Base-by-base conservation (phyloP, 2,329 filamentous ascomycete species). In the Stemphylium vesicarium region DNA sequence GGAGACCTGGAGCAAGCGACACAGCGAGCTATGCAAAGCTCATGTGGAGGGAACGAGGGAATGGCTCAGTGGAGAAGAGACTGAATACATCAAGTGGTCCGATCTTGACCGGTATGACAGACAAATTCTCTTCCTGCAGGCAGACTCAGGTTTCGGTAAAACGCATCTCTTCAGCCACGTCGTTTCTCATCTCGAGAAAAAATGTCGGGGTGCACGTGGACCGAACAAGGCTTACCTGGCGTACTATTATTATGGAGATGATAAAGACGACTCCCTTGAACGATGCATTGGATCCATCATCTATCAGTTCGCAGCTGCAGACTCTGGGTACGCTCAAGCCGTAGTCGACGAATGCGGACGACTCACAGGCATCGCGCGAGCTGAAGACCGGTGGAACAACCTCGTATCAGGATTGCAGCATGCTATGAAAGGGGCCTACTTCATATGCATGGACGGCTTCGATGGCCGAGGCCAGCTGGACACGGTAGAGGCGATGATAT, bases 171-270 rank as follows among this genome's bases (percentile, higher is more conserved):
- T 47, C 8, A 47, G 31, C 2, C 4, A 39, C 5, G 44, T 39
- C 2, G 24, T 47, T 15, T 47, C 44, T 6, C 5, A 47, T 22
- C 44, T 47, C 13, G 44, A 39, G 11, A 47, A 37, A 35, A 47
- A 47, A 50, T 33, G 36, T 35, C 24, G 31, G 11, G 7, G 13
- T 42, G 13, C 42, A 7, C 31, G 26, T 3, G 38, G 33, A 13
- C 26, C 48, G 1, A 47, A 41, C 1, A 49, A 35, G n/a, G 43
- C 49, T 31, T 53, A 33, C 4, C 9, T 64, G 11, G 53, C 56
- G 1, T 63, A 63, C 39, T 64, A 64, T 43, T 64, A 64, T 31
- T 64, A 53, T 20, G 37, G 56, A 4, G 61, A 56, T 4, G 59
- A 60, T 1, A 60, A 56, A 31, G 53, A 59, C 15, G 49, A 59